Base-by-base conservation (phyloP, 2,329 filamentous ascomycete species). In the Trichoderma breve region DNA sequence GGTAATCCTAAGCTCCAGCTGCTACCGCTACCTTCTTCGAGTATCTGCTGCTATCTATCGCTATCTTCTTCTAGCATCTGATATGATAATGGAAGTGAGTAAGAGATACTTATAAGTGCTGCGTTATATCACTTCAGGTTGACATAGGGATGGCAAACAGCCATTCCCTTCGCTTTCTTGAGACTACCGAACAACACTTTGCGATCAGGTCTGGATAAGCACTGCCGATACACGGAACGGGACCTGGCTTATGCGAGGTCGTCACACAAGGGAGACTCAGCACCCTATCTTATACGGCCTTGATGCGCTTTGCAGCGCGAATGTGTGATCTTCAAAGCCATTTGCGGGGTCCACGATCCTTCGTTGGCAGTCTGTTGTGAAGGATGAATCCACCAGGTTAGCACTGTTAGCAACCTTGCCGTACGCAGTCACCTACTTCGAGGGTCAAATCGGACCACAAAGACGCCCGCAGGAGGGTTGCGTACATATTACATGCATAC, bases 281-380 rank as follows among this genome's bases (percentile, higher is more conserved):
- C 66, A 61, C 39, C 63, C 30, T n/a, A 66, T 69, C 57, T 28
- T 62, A 39, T 57, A 36, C 43, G 28, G 28, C n/a, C 61, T 32
- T 68, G 53, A 39, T 61, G 24, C 36, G 34, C 28, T 47, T n/a
- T 53, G 28, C 30, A 61, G 43, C 28, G 6, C 18, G 12, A 51
- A 21, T 58, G 36, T 57, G 51, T 67, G 51, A 36, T 67, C 21
- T 15, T 53, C 15, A 53, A 43, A 34, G 51, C 32, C 18, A 58
- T 67, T 47, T 70, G 67, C 67, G 28, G 67, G 36, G 55, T 53
- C 57, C 12, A 28, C 7, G 28, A 70, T 70, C 57, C 67, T 70
- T 69, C 36, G 55, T n/a, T 57, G 65, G 26, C 43, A 24, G 39
- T 43, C 39, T n/a, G 7, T 43, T 43, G 39, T n/a, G 39, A 43